Evolutionary conservation across 768 basidiomycete species (phyloP), one percentile per base, ranked within the genome.

Genomic region (Sporobolomyces pararoseus): DNA sequence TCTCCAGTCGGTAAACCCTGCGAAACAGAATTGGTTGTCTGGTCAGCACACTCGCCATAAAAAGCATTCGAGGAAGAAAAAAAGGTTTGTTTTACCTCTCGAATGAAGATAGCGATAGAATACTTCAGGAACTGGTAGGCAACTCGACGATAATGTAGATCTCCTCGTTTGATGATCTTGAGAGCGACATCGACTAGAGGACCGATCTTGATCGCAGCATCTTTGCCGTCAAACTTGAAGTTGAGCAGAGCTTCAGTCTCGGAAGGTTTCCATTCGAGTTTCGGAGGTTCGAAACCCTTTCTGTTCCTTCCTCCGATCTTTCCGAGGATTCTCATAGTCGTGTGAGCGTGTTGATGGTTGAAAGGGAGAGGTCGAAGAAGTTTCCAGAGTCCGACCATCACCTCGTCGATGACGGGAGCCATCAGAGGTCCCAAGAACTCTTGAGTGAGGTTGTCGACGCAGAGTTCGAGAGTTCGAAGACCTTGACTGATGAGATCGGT

Each of bases 381-480:
- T 73, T 86, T 88, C 79, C 95, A 91, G 29, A 99, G 83, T 0
- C 93, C 95, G 71, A 89, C 89, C 90, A 93, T 98, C 65, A 99
- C 82, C 71, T 98, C 92, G 54, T 92, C 84, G 50, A 96, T 83
- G 51, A 98, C 93, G 0, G 90, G 91, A 71, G 87, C 90, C 72
- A 98, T 85, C 3, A 92, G 94, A 4, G 96, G 96, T 76, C 98
- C 95, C 34, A 99, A 84, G 82, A 98, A 98, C 80, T 98, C 96
- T 3, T 92, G 91, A 0, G 92, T 96, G 32, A 99, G 84, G 78
- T 98, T 99, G 82, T 99, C 96, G 76, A 98, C 95, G 81, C 95
- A 98, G n/a, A 99, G 84, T 79, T 99, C 96, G 67, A 99, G 85
- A 0, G 96, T 99, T 9, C 96, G 86, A 31, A 99, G 82, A 52